Evolutionary conservation across 129 eudicot genomes (phyloP), one percentile per base, ranked within the genome.

Genomic region (Helianthus annuus): DNA sequence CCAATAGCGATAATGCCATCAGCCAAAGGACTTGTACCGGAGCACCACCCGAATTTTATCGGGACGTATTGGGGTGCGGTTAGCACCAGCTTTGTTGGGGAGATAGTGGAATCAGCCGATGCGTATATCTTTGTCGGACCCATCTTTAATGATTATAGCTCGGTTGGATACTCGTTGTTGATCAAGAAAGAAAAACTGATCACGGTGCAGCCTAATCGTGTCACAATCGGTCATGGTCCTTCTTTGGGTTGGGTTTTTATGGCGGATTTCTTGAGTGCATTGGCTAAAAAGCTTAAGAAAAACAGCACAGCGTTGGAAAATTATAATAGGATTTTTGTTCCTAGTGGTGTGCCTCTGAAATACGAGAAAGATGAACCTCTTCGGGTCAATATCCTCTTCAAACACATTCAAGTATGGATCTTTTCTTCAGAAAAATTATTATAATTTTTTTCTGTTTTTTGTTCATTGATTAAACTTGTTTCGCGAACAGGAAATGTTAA

Each of bases 1-100:
- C 97, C 96, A 22, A 64, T 91, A 63, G 83, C 97, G 4, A 83
- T 88, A 64, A 91, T 91, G 97, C 97, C 97, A 42, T 82, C 96
- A 6, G 92, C 86, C 14, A 91, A 91, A 71, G 97, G 97, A 32
- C 78, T 88, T 12, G 90, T 91, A n/a, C 96, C 92, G 0, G 97
- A 91, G 81, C 79, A 80, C 34, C 97, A 85, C 65, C 92, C 87
- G 1, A 79, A 81, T 49, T 91, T 91, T 45, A 88, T 91, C 9
- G 96, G 97, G 64, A 91, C 97, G 22, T 91, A 91, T 22, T 91
- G 97, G 97, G 97, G 97, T 5, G 97, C 97, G 3, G 96, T 91
- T 13, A 88, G 96, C 71, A 85, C 83, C 58, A 68, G 45, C 68
- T 91, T 85, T 63, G 87, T 82, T 10, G 92, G 90, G 48, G 97